Evolutionary conservation across 179 eudicot genomes (phyloP).

Genomic region (Carnegiea gigantea): DNA sequence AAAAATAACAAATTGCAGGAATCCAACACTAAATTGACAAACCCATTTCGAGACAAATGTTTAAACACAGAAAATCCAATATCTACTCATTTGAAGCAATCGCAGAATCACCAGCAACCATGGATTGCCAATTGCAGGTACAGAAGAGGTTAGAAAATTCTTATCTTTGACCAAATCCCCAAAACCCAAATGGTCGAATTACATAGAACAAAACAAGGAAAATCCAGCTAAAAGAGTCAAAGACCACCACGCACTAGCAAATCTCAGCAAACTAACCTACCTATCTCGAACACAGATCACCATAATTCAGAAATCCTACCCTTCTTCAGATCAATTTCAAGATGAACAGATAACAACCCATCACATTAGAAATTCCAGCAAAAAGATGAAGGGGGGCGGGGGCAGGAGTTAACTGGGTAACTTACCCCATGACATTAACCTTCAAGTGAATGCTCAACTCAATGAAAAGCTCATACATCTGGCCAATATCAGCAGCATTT

Average conservation of each 20-base stretch:
- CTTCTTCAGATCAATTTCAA: neutral
- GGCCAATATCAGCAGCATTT: conserved; percentile 93
- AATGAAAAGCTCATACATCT: conserved; percentile 93
- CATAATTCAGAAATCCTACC: neutral
- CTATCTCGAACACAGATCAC: neutral
- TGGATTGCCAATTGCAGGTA: neutral
- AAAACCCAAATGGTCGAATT: neutral
- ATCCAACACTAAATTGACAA: conserved; percentile 5
- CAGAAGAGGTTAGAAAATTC: neutral
- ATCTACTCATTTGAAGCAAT: neutral
- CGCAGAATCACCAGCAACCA: neutral
- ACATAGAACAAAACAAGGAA: neutral
- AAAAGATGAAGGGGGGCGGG: neutral
- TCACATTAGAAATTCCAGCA: neutral
- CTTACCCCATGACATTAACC: conserved; percentile 79
- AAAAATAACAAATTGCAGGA: neutral
- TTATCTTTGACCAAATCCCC: neutral
- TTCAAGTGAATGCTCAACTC: conserved; percentile 86
- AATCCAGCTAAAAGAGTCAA: neutral
- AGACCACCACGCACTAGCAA: conserved; percentile 5
- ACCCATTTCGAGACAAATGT: neutral
- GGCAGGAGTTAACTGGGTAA: too few species aligned
- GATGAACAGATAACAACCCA: neutral
- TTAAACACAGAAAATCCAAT: neutral
- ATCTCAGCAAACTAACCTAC: neutral